Conservation (phyloP, 352 stramenopile genomes). For the Pythium volutum region DNA sequence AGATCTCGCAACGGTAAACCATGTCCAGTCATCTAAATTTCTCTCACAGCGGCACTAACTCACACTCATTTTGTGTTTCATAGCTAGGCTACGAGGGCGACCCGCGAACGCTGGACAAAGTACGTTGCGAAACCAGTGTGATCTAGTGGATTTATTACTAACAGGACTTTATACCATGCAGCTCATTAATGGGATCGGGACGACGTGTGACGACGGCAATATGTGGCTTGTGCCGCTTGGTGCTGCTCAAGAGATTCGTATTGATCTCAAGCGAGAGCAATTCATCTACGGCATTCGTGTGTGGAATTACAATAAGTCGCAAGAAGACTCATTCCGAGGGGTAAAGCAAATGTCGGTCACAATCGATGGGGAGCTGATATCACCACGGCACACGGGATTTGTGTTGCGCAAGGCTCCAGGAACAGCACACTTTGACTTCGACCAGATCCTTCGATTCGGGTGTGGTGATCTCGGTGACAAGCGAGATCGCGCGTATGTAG, state of each 20-base stretch:
- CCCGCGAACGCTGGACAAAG: conserved; percentile 86
- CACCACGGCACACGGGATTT: conserved; percentile 48
- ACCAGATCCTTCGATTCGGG: conserved; percentile 56
- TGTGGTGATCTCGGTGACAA: conserved; percentile 12
- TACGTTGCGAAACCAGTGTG: conserved; percentile 10
- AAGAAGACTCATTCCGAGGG: conserved; percentile 65
- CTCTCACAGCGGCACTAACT: not conserved
- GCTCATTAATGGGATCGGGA: conserved; percentile 78
- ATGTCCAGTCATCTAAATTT: not conserved
- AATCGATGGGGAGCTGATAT: conserved; percentile 52
- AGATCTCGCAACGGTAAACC: conserved; percentile 63
- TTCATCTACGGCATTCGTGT: conserved; percentile 60
- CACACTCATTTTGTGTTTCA: not conserved
- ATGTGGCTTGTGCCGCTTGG: conserved; percentile 87
- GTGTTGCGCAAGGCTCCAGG: conserved; percentile 82
- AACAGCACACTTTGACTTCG: conserved; percentile 64
- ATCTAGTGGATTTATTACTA: not conserved
- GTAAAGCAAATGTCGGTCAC: conserved; percentile 56
- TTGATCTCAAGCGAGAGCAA: conserved; percentile 57
- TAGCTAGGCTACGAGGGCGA: conserved; percentile 74
- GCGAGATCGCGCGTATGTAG: conserved; percentile 28
- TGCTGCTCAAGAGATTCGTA: conserved; percentile 37
- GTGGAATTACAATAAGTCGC: conserved; percentile 85
- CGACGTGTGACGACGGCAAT: conserved; percentile 87
- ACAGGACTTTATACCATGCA: conserved; percentile 12